Conservation (phyloP, 768 basidiomycete genomes). For the Dacryopinax primogenitus region DNA sequence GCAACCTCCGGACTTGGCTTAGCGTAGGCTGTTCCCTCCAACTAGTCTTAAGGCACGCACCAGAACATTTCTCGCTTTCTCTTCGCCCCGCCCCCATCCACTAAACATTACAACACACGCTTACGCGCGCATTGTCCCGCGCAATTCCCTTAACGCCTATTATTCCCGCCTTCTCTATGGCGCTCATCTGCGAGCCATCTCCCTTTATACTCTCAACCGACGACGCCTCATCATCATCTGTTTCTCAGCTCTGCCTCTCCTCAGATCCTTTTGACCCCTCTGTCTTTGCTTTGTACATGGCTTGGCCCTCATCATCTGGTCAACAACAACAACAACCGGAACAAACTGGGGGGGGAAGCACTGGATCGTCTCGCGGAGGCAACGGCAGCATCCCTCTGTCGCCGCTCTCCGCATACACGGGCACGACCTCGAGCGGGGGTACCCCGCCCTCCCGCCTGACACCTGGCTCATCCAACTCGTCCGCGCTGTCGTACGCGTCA, state of each 20-base stretch:
- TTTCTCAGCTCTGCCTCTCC: background rate
- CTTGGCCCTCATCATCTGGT: slow-evolving; percentile 5
- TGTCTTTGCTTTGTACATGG: slow-evolving; percentile 2
- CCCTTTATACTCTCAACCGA: slow-evolving; percentile 4
- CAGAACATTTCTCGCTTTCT: slow-evolving; percentile 5
- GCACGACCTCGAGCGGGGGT: background rate
- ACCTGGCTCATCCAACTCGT: background rate
- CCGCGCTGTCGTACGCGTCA: slow-evolving; percentile 1
- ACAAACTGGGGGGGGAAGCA: background rate
- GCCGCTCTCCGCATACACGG: background rate
- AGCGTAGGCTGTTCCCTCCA: slow-evolving; percentile 6
- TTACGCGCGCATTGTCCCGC: background rate
- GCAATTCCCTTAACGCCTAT: background rate
- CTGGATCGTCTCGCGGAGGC: slow-evolving; percentile 7
- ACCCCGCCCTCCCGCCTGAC: slow-evolving; percentile 1
- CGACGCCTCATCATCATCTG: background rate
- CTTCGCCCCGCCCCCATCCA: slow-evolving; percentile 9
- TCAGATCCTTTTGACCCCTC: slow-evolving; percentile 5
- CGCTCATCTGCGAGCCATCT: slow-evolving; percentile 8
- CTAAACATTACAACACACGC: background rate
- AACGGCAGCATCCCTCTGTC: background rate
- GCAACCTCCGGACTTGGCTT: slow-evolving; percentile 5
- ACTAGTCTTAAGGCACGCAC: slow-evolving; percentile 9
- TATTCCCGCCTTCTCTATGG: background rate
- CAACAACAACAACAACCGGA: background rate